A percentile compares a stretch with the other conserved stretches of the same genome.
These are phyloP conservation scores for Acacia confusa DNA, from an alignment of 306 rosid genomes.

Conservation along the genomic window DNA sequence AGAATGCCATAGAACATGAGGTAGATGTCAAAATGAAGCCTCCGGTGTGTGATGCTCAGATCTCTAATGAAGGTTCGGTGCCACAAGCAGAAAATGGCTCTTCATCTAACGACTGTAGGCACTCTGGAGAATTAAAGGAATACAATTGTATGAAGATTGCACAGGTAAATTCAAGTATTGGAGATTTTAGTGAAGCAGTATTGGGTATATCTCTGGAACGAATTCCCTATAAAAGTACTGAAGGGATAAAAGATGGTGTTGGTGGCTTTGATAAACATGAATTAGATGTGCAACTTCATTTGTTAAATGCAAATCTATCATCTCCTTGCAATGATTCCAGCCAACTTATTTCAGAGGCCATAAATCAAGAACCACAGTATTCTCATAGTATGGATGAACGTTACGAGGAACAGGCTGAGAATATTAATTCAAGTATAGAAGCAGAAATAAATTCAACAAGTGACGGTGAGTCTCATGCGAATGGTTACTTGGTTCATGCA, in stretches of 20 bases:
- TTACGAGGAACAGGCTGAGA: constrained; percentile 28
- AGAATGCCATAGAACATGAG: constrained; percentile 28
- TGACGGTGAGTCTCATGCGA: constrained; percentile 19
- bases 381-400: constrained; percentile 10
- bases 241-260: constrained; percentile 36
- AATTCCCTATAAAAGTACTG: constrained; percentile 20
- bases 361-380: constrained; percentile 31
- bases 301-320: constrained; percentile 7
- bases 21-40: constrained; percentile 39
- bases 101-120: constrained; percentile 28
- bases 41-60: constrained; percentile 26
- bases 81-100: constrained; percentile 17
- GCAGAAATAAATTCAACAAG: constrained; percentile 32
- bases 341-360: constrained; percentile 33
- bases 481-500: constrained; percentile 26
- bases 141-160: constrained; percentile 31
- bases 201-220: constrained; percentile 23
- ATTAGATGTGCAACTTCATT: not conserved
- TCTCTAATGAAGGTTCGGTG: constrained; percentile 36
- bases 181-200: constrained; percentile 33
- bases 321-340: constrained; percentile 32
- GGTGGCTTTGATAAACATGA: constrained; percentile 2
- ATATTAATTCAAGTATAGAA: constrained; percentile 1
- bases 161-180: constrained; percentile 25
- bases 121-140: constrained; percentile 39